Percentiles rank a stretch among this genome's conserved stretches.
These are phyloP conservation scores for Fusarium bulbicola DNA, from an alignment of 2,329 filamentous ascomycete species.

Conservation along the genomic window DNA sequence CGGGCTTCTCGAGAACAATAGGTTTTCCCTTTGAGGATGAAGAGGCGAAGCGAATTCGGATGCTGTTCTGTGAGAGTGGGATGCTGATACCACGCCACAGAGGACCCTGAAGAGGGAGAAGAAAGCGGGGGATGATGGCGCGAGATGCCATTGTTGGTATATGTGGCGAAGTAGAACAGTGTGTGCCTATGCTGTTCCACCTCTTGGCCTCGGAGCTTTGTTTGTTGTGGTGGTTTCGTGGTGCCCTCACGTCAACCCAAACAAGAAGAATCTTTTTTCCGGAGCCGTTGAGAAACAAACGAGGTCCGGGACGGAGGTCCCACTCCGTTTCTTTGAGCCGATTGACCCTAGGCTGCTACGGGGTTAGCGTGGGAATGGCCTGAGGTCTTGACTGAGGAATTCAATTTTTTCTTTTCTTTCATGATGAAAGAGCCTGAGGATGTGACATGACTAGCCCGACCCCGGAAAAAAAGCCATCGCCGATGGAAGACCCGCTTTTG, in stretches of 20 bases:
- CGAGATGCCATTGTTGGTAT: conserved; percentile 53
- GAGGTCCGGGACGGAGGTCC: conserved; percentile 19
- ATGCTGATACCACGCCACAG: conserved; percentile 61
- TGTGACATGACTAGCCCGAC: conserved; percentile 26
- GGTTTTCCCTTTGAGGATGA: conserved; percentile 58
- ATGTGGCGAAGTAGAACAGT: background rate
- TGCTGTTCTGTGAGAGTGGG: conserved; percentile 47
- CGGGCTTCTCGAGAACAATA: conserved; percentile 83
- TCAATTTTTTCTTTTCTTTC: conserved; percentile 1
- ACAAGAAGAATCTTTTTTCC: conserved; percentile 40
- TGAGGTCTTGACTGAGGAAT: conserved; percentile 1
- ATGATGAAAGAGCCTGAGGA: conserved; percentile 18
- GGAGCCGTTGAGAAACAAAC: conserved; percentile 27
- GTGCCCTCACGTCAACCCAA: conserved; percentile 28
- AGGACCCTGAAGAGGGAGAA: conserved; percentile 69
- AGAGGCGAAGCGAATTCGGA: conserved; percentile 49
- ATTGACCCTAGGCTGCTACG: background rate
- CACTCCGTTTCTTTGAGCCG: conserved; percentile 26
- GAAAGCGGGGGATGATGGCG: conserved; percentile 70
- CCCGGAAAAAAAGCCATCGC: conserved; percentile 39
- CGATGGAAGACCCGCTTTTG: conserved; percentile 6
- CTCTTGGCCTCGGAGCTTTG: conserved; percentile 13
- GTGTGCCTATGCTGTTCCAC: background rate
- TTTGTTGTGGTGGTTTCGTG: conserved; percentile 23
- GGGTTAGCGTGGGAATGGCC: background rate